Conservation (phyloP, 1,139 yeast species). For the Kodamaea fungicola region DNA sequence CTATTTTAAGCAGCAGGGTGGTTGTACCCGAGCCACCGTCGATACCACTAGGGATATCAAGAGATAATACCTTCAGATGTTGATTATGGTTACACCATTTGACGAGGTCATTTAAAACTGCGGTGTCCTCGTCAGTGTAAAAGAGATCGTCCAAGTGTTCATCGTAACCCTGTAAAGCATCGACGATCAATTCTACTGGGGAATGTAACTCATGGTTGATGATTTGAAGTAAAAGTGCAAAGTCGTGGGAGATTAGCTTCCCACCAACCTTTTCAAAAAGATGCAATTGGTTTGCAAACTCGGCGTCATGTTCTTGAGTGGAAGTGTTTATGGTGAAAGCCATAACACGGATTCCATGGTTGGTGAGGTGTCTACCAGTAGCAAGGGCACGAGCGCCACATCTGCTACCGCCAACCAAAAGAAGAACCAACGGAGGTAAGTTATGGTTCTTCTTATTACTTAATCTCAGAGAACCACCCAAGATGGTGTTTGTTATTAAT, state of each 20-base stretch:
- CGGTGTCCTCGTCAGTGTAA: slow-evolving; percentile 39
- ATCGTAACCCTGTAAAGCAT: slow-evolving; percentile 82
- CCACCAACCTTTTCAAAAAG: slow-evolving; percentile 51
- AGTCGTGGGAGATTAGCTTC: slow-evolving; percentile 35
- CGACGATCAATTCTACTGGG: slow-evolving; percentile 75
- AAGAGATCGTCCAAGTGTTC: slow-evolving; percentile 54
- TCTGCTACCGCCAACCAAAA: slow-evolving; percentile 63
- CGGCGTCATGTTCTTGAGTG: slow-evolving; percentile 26
- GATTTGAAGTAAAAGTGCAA: slow-evolving; percentile 27
- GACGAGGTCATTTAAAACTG: slow-evolving; percentile 45
- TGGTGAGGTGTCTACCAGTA: slow-evolving; percentile 74
- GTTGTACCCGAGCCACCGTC: slow-evolving; percentile 80
- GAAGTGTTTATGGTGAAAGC: slow-evolving; percentile 44
- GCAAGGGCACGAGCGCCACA: slow-evolving; percentile 78
- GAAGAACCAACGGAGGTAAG: slow-evolving; percentile 71
- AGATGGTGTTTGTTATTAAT: slow-evolving; percentile 50
- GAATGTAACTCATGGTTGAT: slow-evolving; percentile 51
- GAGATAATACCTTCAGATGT: slow-evolving; percentile 54
- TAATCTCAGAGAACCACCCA: slow-evolving; percentile 69
- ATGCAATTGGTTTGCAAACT: slow-evolving; percentile 42
- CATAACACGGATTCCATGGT: slow-evolving; percentile 69
- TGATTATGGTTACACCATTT: slow-evolving; percentile 66
- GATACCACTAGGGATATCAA: slow-evolving; percentile 81
- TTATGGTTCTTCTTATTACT: slow-evolving; percentile 60
- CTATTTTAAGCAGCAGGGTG: slow-evolving; percentile 24